A percentile compares a stretch with the other conserved stretches of the same genome.
phyloP scores from a whole-genome alignment of 2,329 filamentous ascomycete genomes.

The Colletotrichum liriopes region DNA sequence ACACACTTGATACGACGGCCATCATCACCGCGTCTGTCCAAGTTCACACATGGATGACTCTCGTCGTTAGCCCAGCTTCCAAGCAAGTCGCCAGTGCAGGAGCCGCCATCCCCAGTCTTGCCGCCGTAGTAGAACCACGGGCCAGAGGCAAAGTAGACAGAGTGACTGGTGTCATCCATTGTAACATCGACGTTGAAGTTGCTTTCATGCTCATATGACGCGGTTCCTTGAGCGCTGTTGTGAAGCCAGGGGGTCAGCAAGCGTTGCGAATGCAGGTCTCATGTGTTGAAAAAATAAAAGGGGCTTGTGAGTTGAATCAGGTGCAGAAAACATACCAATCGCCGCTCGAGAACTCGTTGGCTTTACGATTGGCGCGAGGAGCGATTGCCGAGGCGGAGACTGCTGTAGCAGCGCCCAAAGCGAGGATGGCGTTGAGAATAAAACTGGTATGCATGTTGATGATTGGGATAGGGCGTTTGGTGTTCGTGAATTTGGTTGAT shows the following conservation, averaged over 20 bases:
- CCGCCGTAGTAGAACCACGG: slow-evolving; percentile 26
- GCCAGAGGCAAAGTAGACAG: slow-evolving; percentile 32
- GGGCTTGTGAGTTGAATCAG: too few species aligned
- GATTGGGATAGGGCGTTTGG: neutral
- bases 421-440: neutral
- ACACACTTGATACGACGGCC: slow-evolving; percentile 21
- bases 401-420: slow-evolving; percentile 5
- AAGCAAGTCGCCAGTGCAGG: slow-evolving; percentile 19
- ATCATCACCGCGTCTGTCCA: slow-evolving; percentile 15
- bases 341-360: slow-evolving; percentile 6
- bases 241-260: neutral
- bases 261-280: neutral
- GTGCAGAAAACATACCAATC: neutral
- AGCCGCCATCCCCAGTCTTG: slow-evolving; percentile 19
- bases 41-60: slow-evolving; percentile 14
- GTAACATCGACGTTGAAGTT: slow-evolving; percentile 33
- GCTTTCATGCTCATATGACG: slow-evolving; percentile 27
- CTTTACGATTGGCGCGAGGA: slow-evolving; percentile 8
- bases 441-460: neutral
- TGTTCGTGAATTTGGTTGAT: too few species aligned
- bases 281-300: too few species aligned
- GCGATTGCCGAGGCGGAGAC: neutral
- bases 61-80: slow-evolving; percentile 25
- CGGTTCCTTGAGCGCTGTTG: slow-evolving; percentile 18
- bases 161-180: slow-evolving; percentile 30